Percentiles rank a stretch among this genome's conserved stretches.
These are phyloP conservation scores for Stachybotrys echinatus DNA, from an alignment of 2,329 filamentous ascomycete species.

Conservation along the genomic window DNA sequence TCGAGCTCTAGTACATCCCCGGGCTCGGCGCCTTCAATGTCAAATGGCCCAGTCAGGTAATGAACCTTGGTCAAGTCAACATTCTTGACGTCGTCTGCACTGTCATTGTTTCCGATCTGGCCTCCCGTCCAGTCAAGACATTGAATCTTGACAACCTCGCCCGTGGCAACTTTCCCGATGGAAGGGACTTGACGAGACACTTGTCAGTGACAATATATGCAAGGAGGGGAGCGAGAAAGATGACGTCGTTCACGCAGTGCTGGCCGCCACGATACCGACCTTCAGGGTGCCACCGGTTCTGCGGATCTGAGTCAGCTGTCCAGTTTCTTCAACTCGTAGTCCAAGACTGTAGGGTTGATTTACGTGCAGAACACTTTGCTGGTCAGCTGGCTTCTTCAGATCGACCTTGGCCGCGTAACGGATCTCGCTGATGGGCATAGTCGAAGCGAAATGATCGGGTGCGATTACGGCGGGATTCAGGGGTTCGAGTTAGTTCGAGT, in stretches of 20 bases:
- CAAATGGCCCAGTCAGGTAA: conserved; percentile 85
- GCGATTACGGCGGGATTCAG: no score
- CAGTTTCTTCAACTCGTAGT: no score
- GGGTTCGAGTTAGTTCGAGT: no score
- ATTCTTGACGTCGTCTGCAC: conserved; percentile 79
- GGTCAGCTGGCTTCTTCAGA: conserved; percentile 16
- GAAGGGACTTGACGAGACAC: no score
- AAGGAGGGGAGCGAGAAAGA: not conserved
- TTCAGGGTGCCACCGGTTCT: conserved; percentile 88
- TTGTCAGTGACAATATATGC: no score
- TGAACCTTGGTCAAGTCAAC: conserved; percentile 82
- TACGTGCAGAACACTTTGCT: conserved; percentile 37
- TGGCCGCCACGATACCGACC: no score
- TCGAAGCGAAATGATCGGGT: no score
- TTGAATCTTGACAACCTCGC: conserved; percentile 89
- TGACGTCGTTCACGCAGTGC: no score
- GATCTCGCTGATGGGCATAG: no score
- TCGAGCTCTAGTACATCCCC: conserved; percentile 83
- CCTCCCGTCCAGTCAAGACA: conserved; percentile 80
- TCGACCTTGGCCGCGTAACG: conserved; percentile 17
- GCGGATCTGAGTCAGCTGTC: not conserved
- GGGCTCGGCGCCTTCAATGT: conserved; percentile 77
- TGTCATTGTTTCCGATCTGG: conserved; percentile 85
- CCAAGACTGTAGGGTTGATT: no score
- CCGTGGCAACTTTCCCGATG: conserved; percentile 67